Evolutionary conservation across 2,329 filamentous ascomycete species (phyloP), one percentile per base, ranked within the genome.

Genomic region (Ascochyta fabae): DNA sequence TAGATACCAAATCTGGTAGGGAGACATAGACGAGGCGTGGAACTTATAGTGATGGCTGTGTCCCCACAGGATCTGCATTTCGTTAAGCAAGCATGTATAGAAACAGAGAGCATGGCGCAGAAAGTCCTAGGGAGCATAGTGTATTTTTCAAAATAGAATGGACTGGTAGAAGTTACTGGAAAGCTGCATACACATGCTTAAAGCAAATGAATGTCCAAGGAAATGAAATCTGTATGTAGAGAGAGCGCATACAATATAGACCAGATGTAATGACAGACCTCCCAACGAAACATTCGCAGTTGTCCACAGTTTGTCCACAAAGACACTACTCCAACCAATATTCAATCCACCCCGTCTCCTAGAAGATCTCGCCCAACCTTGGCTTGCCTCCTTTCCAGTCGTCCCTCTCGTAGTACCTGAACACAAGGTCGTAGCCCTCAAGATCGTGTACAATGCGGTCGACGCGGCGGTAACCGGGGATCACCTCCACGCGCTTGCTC

Each of bases 381-480:
- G 86, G 86, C 62, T 83, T 83, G 60, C 85, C 85, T 49, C 86
- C 86, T 74, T 84, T 84, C 85, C 85, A 98, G 68, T 90, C 94
- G 64, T 96, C 87, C 56, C 91, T 86, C 80, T 98, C 93, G 73
- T 96, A 99, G 82, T 96, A 97, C 56, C 94, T 86, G 80, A 99
- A 99, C 41, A 99, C 89, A 34, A 99, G 83, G 75, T 98, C 93
- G 72, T 99, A 99, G 48, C 96, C 95, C 72, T 99, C 94, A 67
- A 99, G 88, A 70, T 98, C 93, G 76, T 99, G 95, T 46, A 99
- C 92, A 64, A 99, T 97, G 50, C 93, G 89, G 75, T 99, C 95
- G 48, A 97, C 85, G 19, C 95, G 86, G 58, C 89, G 86, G 75
- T 99, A 99, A 2, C 95, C 95, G 58, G 86, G 82, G 65, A 99